phyloP scores from a whole-genome alignment of 2,329 filamentous ascomycete genomes.

The Aspergillus costaricaensis region DNA sequence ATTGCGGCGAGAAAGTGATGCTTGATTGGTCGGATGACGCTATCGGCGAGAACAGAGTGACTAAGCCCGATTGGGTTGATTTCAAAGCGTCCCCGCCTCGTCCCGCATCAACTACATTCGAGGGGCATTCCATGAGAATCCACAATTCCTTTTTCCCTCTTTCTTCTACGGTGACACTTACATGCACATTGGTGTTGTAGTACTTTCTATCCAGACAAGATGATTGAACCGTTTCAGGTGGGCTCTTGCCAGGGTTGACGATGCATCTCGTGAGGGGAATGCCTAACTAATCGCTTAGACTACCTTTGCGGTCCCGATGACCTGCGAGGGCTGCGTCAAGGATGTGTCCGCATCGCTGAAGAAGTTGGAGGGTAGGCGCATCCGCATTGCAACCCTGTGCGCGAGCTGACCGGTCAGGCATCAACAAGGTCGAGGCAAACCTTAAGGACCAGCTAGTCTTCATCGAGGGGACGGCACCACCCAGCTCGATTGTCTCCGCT shows the following conservation, averaged over 20 bases:
- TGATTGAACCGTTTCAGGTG: constrained; percentile 52
- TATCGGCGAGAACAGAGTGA: constrained; percentile 20
- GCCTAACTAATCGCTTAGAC: constrained; percentile 59
- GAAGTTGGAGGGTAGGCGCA: constrained; percentile 63
- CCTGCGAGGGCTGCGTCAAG: constrained; percentile 85
- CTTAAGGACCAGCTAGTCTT: constrained; percentile 80
- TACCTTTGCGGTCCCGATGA: constrained; percentile 91
- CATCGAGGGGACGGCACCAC: constrained; percentile 84
- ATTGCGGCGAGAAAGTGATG: neutral
- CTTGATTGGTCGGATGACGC: constrained; percentile 26
- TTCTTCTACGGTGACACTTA: constrained; percentile 7
- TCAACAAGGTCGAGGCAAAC: constrained; percentile 79
- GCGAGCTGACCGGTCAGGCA: constrained; percentile 53
- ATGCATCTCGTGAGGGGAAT: neutral
- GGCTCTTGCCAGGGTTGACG: constrained; percentile 9
- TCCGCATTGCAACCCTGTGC: neutral
- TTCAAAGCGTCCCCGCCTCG: constrained; percentile 32
- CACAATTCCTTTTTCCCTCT: neutral
- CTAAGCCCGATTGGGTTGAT: constrained; percentile 19
- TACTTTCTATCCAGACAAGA: constrained; percentile 22
- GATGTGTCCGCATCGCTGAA: constrained; percentile 78
- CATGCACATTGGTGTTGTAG: neutral
- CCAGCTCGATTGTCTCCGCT: constrained; percentile 83
- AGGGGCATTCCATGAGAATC: neutral
- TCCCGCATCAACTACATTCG: constrained; percentile 1